Evolutionary conservation across 106 monocot species (phyloP), one percentile per base, ranked within the genome.

Genomic region (Agapanthus africanus): DNA sequence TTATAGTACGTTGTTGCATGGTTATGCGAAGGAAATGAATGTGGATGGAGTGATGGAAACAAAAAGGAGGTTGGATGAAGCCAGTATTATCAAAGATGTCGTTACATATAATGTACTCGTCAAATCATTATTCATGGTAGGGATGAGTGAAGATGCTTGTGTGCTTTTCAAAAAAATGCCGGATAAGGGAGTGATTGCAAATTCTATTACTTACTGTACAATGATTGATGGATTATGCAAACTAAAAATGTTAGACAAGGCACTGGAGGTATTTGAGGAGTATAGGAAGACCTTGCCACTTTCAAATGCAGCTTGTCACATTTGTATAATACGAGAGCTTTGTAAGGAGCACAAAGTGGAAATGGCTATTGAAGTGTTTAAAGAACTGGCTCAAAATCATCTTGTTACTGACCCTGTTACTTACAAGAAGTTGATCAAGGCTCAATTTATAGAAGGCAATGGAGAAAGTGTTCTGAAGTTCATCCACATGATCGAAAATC

Each of bases 1-100:
- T 18, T 86, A 78, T 50, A 84, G 80, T 25, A 81, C 77, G 14
- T 68, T 91, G 36, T 81, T 91, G 71, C 81, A 84, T 79, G 86
- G 84, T 61, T 75, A 84, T 51, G 37, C 69, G 39, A 91, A 73
- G 60, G 81, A 79, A 68, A 79, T 63, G 57, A 70, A 91, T 74
- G 76, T 54, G 28, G 51, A 14, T 9, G 74, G 84, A 37, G 63
- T 84, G 52, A 61, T 84, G 68, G 79, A 72, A 46, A 63, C 76
- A 49, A 84, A 73, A 76, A 79, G 26, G 46, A 87, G 84, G 34
- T 70, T 91, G 74, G 81, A 84, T 37, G 54, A 79, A 54, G 68
- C 78, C 40, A 71, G 69, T 19, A 72, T 84, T 38, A 4, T 33
- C 33, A 61, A 75, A 28, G 91, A 91, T 77, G 63, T 80, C 32